phyloP scores from a whole-genome alignment of 2,329 filamentous ascomycete genomes.

The Rugonectria rugulosa region DNA sequence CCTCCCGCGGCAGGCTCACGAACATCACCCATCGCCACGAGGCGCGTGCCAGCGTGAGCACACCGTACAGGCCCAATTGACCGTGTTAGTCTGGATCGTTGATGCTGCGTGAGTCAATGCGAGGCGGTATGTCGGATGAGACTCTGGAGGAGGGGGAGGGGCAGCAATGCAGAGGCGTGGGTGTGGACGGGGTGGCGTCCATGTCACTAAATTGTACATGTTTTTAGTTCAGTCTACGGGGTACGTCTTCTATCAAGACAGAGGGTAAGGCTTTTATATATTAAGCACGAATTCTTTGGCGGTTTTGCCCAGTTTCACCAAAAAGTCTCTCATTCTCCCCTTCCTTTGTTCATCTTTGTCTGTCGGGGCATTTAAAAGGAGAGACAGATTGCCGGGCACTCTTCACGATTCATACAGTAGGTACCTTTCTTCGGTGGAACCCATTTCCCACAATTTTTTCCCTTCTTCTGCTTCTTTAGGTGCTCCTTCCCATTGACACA shows the following conservation, averaged over 20 bases:
- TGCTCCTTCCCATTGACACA: neutral
- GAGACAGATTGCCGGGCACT: neutral
- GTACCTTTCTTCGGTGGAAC: neutral
- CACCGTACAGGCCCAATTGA: conserved; percentile 14
- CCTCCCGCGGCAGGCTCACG: conserved; percentile 10
- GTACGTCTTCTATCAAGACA: too few relatives aligned
- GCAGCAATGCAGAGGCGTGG: too few relatives aligned
- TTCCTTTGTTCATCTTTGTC: neutral
- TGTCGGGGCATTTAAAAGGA: neutral
- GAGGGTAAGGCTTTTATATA: too few relatives aligned
- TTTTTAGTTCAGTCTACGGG: too few relatives aligned
- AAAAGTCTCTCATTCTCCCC: too few relatives aligned
- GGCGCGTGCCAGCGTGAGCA: conserved; percentile 18
- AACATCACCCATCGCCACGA: conserved; percentile 12
- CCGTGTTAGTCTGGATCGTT: neutral
- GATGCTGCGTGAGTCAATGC: neutral
- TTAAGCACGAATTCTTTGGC: too few relatives aligned
- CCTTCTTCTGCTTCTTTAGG: neutral
- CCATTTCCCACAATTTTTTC: too few relatives aligned
- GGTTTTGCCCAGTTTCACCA: too few relatives aligned
- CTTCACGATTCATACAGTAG: neutral
- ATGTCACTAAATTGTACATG: too few relatives aligned
- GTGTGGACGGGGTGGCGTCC: too few relatives aligned
- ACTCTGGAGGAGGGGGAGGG: neutral
- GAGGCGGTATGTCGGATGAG: too few relatives aligned